Conservation (phyloP, 148 eudicot genomes). For the Limonium bicolor region DNA sequence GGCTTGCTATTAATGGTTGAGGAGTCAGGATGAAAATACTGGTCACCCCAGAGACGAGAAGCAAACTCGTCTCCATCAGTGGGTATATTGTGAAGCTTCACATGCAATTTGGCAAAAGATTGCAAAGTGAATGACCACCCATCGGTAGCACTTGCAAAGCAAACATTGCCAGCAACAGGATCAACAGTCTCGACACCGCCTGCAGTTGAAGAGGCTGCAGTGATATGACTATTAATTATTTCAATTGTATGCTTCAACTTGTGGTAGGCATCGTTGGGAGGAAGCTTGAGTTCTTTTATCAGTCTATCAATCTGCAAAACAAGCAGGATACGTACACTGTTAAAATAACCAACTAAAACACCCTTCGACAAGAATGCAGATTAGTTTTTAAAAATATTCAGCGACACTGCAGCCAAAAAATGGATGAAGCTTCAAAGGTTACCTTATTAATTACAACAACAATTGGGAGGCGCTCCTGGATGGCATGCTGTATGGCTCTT, state of each 20-base stretch:
- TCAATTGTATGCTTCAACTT: conserved; percentile 81
- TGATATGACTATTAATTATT: conserved; percentile 62
- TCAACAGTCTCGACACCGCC: conserved; percentile 65
- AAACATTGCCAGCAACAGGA: conserved; percentile 78
- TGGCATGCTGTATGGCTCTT: conserved; percentile 93
- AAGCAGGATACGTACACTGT: too few species aligned
- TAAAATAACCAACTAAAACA: background rate
- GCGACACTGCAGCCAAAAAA: background rate
- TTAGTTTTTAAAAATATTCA: background rate
- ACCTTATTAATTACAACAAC: conserved; percentile 93
- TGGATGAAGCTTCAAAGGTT: too few species aligned
- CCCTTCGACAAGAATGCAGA: too few species aligned
- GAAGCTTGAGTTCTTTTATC: conserved; percentile 82
- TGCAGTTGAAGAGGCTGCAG: conserved; percentile 74
- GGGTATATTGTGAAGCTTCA: conserved; percentile 77
- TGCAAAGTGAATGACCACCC: conserved; percentile 95
- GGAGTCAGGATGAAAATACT: conserved; percentile 55
- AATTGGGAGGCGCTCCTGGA: conserved; percentile 79
- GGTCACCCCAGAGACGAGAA: conserved; percentile 88
- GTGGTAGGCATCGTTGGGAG: conserved; percentile 93
- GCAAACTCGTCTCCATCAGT: conserved; percentile 85
- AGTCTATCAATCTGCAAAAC: conserved; percentile 67
- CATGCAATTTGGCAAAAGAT: conserved; percentile 86
- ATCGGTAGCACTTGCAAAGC: conserved; percentile 86
- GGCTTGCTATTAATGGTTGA: conserved; percentile 53